Percentiles rank a stretch among this genome's conserved stretches.
Evolutionary conservation across 78 protist species (phyloP).

Genomic region (Diacronema lutheri): DNA sequence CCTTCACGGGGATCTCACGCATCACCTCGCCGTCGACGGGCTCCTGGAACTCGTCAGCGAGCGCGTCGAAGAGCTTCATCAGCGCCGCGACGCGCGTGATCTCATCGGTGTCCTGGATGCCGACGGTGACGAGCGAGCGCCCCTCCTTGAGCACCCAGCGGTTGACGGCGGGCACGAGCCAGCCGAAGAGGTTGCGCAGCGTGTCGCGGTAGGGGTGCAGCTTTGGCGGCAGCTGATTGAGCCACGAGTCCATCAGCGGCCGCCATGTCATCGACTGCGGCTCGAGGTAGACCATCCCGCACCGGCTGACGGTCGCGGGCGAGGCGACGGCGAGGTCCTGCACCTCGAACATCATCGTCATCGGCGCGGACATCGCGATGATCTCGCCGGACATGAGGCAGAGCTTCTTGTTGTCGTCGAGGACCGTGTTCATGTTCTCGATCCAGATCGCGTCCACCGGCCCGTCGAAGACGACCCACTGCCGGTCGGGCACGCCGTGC

Average conservation of each 20-base stretch:
- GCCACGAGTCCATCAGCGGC: conserved; percentile 49
- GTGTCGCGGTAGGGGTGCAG: not conserved
- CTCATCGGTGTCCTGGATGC: conserved; percentile 10
- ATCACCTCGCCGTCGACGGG: not conserved
- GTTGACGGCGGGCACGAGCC: conserved; percentile 23
- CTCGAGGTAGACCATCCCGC: conserved; percentile 81
- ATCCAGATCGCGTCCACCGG: conserved; percentile 89
- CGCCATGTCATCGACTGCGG: conserved; percentile 60
- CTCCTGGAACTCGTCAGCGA: not conserved
- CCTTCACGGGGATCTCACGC: not conserved
- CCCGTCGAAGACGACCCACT: conserved; percentile 84
- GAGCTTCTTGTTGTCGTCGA: conserved; percentile 90
- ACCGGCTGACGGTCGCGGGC: conserved; percentile 84
- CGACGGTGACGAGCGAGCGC: not conserved
- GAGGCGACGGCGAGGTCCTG: conserved; percentile 78
- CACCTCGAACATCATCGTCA: conserved; percentile 80
- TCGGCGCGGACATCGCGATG: conserved; percentile 58
- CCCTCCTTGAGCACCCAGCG: conserved; percentile 21
- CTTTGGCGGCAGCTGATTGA: conserved; percentile 2
- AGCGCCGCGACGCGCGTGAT: conserved; percentile 28
- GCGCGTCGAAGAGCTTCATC: conserved; percentile 34
- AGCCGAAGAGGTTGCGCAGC: conserved; percentile 18
- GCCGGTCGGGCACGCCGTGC: conserved; percentile 26
- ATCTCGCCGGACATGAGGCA: conserved; percentile 77
- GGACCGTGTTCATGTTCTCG: conserved; percentile 82